Conservation (phyloP, 2,329 filamentous ascomycete genomes). For the Hypoxylon sp. region DNA sequence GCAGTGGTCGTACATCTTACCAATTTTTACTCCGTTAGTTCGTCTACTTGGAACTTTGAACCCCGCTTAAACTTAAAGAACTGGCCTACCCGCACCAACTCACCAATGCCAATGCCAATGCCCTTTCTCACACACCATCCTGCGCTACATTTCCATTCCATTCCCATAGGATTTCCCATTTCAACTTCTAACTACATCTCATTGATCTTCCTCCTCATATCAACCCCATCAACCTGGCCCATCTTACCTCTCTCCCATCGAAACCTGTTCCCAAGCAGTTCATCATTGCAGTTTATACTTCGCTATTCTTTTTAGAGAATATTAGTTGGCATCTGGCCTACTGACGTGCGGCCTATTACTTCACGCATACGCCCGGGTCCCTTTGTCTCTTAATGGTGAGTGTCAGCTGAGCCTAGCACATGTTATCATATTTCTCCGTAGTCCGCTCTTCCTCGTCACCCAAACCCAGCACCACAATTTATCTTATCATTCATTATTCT, state of each 20-base stretch:
- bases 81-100: conserved; percentile 27
- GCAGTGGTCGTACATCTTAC: conserved; percentile 17
- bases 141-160: conserved; percentile 37
- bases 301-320: conserved; percentile 26
- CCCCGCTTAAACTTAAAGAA: conserved; percentile 43
- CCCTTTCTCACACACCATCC: conserved; percentile 37
- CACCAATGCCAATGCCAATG: conserved; percentile 37
- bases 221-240: conserved; percentile 23
- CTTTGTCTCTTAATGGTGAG: conserved; percentile 56
- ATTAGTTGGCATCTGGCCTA: conserved; percentile 21
- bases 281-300: conserved; percentile 13
- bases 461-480: conserved; percentile 1
- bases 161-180: conserved; percentile 37
- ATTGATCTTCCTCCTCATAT: conserved; percentile 21
- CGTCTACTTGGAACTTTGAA: conserved; percentile 22
- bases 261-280: neutral
- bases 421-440: conserved; percentile 10
- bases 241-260: conserved; percentile 36
- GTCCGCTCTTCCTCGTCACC: neutral
- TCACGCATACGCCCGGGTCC: conserved; percentile 20
- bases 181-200: conserved; percentile 36
- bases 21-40: conserved; percentile 17
- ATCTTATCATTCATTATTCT: neutral
- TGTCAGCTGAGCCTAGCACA: conserved; percentile 27
- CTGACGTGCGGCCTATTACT: conserved; percentile 26